A percentile compares a stretch with the other conserved stretches of the same genome.
phyloP scores from a whole-genome alignment of 805 yeast genomes.

The Nadsonia fulvescens region DNA sequence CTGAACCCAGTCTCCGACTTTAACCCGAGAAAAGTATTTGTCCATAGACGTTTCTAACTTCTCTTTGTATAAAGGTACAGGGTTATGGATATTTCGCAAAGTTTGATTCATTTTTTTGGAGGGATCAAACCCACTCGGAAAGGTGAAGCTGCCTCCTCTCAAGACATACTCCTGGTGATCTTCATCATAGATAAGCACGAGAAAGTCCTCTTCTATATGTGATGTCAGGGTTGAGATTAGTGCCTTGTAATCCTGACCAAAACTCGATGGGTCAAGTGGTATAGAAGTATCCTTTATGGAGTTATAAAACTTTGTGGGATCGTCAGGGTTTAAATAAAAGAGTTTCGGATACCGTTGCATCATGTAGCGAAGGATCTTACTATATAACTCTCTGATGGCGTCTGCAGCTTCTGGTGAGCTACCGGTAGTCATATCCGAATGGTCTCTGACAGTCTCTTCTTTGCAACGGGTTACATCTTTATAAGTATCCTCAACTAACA shows the following conservation, averaged over 20 bases:
- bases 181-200: slow-evolving; percentile 38
- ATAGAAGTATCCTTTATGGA: slow-evolving; percentile 22
- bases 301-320: slow-evolving; percentile 15
- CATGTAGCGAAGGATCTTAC: slow-evolving; percentile 23
- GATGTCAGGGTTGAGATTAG: slow-evolving; percentile 11
- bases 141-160: slow-evolving; percentile 38
- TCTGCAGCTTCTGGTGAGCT: slow-evolving; percentile 15
- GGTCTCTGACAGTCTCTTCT: slow-evolving; percentile 16
- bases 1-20: slow-evolving; percentile 36
- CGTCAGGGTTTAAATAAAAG: slow-evolving; percentile 20
- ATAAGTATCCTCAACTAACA: slow-evolving; percentile 46
- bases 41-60: slow-evolving; percentile 47
- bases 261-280: slow-evolving; percentile 1
- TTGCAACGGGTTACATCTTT: slow-evolving; percentile 25
- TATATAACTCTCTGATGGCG: slow-evolving; percentile 35
- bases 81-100: slow-evolving; percentile 43
- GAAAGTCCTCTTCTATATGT: slow-evolving; percentile 45
- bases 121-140: slow-evolving; percentile 64
- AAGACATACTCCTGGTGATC: slow-evolving; percentile 25
- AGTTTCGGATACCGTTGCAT: slow-evolving; percentile 34
- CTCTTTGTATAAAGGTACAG: slow-evolving; percentile 50
- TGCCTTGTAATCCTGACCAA: slow-evolving; percentile 6
- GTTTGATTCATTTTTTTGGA: slow-evolving; percentile 31
- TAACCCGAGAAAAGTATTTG: slow-evolving; percentile 39
- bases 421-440: slow-evolving; percentile 19